Percentiles rank a stretch among this genome's conserved stretches.
Conservation (phyloP, 129 eudicot genomes). For the Lonicera japonica region DNA sequence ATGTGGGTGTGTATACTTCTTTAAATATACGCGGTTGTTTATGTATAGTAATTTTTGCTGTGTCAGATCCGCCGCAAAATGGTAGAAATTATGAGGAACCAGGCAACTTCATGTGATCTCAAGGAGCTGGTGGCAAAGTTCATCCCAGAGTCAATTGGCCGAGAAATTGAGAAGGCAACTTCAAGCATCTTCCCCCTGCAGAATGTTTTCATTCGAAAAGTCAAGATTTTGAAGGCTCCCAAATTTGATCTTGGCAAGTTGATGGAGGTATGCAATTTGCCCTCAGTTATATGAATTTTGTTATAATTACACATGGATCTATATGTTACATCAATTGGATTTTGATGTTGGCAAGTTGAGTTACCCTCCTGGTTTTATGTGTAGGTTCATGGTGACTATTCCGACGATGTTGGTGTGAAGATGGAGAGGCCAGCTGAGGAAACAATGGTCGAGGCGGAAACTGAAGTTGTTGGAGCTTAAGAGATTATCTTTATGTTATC, state of each 20-base stretch:
- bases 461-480: not conserved
- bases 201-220: slow-evolving; percentile 13
- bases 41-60: not conserved
- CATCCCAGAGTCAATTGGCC: slow-evolving; percentile 17
- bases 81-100: slow-evolving; percentile 18
- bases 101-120: slow-evolving; percentile 13
- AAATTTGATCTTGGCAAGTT: slow-evolving; percentile 18
- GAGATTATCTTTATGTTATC: not conserved
- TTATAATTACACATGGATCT: no score
- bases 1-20: not conserved
- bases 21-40: not conserved
- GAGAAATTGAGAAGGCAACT: slow-evolving; percentile 22
- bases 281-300: not conserved
- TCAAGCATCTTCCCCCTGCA: slow-evolving; percentile 15
- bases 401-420: slow-evolving; percentile 3
- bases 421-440: slow-evolving; percentile 2
- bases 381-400: slow-evolving; percentile 1
- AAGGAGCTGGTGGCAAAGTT: slow-evolving; percentile 17
- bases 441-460: not conserved
- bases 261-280: slow-evolving; percentile 12
- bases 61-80: slow-evolving; percentile 16
- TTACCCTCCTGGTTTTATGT: not conserved
- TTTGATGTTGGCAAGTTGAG: not conserved
- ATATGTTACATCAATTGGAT: no score
- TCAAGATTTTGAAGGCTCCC: slow-evolving; percentile 16